Evolutionary conservation across 2,329 filamentous ascomycete genomes (phyloP).

Genomic region (Cercospora zeina): DNA sequence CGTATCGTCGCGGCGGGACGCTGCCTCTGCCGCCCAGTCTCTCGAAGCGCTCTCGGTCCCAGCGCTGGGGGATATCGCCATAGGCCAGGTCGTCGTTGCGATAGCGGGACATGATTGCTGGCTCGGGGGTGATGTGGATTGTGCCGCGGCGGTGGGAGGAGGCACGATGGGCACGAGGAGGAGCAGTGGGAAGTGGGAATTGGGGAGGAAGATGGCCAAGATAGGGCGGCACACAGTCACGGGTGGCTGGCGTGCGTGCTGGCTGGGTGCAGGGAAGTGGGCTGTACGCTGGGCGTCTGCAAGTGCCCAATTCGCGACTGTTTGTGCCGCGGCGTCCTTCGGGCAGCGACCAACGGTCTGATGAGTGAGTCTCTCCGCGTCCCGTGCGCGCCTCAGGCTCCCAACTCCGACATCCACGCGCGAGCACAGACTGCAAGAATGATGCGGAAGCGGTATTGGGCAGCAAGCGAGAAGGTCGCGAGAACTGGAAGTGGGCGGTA

Average conservation of each 20-base stretch:
- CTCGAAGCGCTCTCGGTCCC: conserved; percentile 55
- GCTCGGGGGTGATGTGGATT: not conserved
- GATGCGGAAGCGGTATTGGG: too few relatives aligned
- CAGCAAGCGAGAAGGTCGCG: too few relatives aligned
- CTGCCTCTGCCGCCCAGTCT: conserved; percentile 43
- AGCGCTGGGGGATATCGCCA: conserved; percentile 50
- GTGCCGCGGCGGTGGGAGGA: not conserved
- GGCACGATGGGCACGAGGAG: not conserved
- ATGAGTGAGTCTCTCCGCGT: not conserved
- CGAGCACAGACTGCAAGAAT: not conserved
- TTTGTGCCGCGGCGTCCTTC: not conserved
- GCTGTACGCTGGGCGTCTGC: not conserved
- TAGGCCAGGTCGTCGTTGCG: conserved; percentile 46
- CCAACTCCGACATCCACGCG: not conserved
- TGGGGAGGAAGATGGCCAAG: not conserved
- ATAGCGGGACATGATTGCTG: conserved; percentile 33
- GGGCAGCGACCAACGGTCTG: not conserved
- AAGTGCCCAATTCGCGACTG: not conserved
- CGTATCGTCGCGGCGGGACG: conserved; percentile 35
- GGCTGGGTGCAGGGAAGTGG: not conserved
- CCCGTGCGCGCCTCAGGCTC: not conserved
- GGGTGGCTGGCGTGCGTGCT: not conserved
- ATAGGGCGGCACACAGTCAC: not conserved
- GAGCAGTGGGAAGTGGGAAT: not conserved
- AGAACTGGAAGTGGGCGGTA: not conserved